Evolutionary conservation across 2,329 filamentous ascomycete genomes (phyloP), one percentile per base, ranked within the genome.

Genomic region (Diaporthe sp.): DNA sequence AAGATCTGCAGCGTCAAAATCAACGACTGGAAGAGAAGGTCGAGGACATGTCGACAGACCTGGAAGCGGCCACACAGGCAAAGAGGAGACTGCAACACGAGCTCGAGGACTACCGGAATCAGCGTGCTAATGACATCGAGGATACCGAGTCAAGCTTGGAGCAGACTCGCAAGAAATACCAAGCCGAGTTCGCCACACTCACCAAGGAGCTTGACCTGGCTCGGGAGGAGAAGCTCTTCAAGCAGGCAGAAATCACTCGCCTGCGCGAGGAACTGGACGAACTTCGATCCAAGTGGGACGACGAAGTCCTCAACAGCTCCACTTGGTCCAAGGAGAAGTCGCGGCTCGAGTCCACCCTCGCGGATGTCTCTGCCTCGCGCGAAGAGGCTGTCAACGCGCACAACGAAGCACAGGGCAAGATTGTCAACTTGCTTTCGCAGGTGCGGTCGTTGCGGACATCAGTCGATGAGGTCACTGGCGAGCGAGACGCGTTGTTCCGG

Each of bases 301-400:
- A 98, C 79, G 96, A 99, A 84, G 95, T 98, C 15, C 91, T 98
- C 79, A 98, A 98, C 85, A 97, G 95, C 84, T 97, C 95, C 22
- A 98, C 96, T 0, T 98, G 97, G 96, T 96, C 96, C 17, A 99
- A 99, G 86, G 96, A 99, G 85, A 98, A 98, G 87, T 90, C 95
- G 22, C 93, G 96, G 22, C 89, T 99, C 54, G 96, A 98, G 82
- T 92, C 95, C 75, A 97, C 95, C 7, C 88, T 99, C 72, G 92
- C 96, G 68, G 95, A 98, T 82, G 90, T 98, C 42, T 93, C 94
- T 15, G 92, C 94, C 66, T 97, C 95, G n/a, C 92, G 96, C 3
- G 96, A 99, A 78, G 97, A 99, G 83, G 96, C 97, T 13, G 93
- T 95, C 68, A 93, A 92, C 79, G 96, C 97, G 0, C 97, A 99